Evolutionary conservation across 148 eudicot genomes (phyloP).

Genomic region (Rhododendron mucronatum): DNA sequence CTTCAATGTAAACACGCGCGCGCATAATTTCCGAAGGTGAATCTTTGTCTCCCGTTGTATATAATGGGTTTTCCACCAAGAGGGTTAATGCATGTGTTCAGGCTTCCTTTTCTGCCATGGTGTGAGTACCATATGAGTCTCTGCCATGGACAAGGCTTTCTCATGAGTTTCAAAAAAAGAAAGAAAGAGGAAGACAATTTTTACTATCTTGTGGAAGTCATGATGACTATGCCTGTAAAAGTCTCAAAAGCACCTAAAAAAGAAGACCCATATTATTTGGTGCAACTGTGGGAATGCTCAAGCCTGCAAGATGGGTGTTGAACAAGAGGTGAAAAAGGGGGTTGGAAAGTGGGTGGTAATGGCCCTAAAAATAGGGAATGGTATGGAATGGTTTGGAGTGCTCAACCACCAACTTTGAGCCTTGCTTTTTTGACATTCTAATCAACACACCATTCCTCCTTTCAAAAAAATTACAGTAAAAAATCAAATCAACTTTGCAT

Average conservation of each 20-base stretch:
- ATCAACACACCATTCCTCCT: background rate
- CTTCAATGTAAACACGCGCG: background rate
- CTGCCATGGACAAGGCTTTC: background rate
- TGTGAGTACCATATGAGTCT: background rate
- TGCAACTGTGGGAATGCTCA: background rate
- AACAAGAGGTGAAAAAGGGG: background rate
- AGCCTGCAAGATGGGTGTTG: slow-evolving; percentile 1
- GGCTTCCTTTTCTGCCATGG: background rate
- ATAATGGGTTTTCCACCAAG: background rate
- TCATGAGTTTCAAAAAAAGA: background rate
- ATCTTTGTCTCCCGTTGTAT: background rate
- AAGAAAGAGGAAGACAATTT: background rate
- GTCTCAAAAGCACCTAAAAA: slow-evolving; percentile 16
- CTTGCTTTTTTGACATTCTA: slow-evolving; percentile 7
- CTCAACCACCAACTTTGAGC: slow-evolving; percentile 9
- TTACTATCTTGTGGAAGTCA: slow-evolving; percentile 7
- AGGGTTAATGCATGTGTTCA: background rate
- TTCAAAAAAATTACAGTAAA: background rate
- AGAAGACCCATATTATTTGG: background rate
- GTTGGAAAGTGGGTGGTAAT: slow-evolving; percentile 10
- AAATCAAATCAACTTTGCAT: background rate
- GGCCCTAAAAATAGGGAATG: slow-evolving; percentile 8
- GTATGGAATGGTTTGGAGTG: slow-evolving; percentile 13
- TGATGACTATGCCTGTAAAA: slow-evolving; percentile 5
- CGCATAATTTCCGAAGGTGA: background rate